Conservation (phyloP, 164 flowering plant genomes). For the Brasenia schreberi region DNA sequence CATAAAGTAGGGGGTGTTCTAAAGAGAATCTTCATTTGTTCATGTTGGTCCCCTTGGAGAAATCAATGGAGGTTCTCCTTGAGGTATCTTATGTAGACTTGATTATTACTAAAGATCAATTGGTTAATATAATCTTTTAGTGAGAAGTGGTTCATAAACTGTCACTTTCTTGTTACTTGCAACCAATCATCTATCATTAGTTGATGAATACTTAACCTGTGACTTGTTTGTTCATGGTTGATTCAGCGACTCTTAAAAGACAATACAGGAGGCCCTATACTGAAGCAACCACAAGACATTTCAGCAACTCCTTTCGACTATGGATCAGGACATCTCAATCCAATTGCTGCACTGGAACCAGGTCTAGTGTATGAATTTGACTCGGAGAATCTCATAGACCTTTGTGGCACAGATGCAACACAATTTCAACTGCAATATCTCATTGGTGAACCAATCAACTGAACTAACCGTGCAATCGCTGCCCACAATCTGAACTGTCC, state of each 20-base stretch:
- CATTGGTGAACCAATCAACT: slow-evolving; percentile 22
- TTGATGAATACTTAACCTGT: neutral
- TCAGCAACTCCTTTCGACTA: slow-evolving; percentile 35
- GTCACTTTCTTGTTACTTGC: neutral
- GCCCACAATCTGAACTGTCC: slow-evolving; percentile 50
- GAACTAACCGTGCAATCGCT: slow-evolving; percentile 16
- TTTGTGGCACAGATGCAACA: slow-evolving; percentile 33
- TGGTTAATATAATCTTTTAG: no score
- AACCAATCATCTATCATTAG: neutral
- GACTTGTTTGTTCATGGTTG: neutral
- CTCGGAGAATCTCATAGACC: slow-evolving; percentile 22
- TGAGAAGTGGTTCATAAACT: neutral
- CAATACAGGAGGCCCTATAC: slow-evolving; percentile 13
- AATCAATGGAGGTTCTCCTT: no score
- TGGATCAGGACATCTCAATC: slow-evolving; percentile 49
- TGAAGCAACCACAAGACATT: slow-evolving; percentile 24
- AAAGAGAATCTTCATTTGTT: no score
- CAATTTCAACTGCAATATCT: slow-evolving; percentile 30
- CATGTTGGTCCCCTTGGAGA: no score
- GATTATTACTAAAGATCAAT: no score
- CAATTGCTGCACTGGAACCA: slow-evolving; percentile 32
- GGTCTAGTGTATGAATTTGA: slow-evolving; percentile 41
- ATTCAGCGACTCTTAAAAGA: slow-evolving; percentile 20
- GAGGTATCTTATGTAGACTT: no score
- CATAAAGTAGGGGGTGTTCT: no score